These are phyloP conservation scores for Sclerotinia spermophila DNA, from an alignment of 2,329 filamentous ascomycete species.

Conservation along the genomic window DNA sequence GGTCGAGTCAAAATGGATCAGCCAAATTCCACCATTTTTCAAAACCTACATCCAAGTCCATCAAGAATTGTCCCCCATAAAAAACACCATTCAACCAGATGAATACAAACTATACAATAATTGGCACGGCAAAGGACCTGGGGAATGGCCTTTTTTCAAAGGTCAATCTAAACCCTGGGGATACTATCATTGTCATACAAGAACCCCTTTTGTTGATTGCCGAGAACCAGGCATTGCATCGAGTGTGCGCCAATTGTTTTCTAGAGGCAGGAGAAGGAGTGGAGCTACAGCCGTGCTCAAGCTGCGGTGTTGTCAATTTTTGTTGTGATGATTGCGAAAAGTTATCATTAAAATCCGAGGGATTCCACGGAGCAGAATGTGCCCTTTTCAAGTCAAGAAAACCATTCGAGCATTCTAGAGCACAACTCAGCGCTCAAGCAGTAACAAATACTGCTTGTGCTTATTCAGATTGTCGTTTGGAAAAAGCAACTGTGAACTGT, in stretches of 20 bases:
- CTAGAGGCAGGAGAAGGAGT: slow-evolving; percentile 21
- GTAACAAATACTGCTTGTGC: neutral
- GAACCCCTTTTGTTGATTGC: slow-evolving; percentile 31
- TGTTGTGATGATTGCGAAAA: slow-evolving; percentile 53
- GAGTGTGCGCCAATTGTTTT: slow-evolving; percentile 32
- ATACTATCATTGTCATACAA: slow-evolving; percentile 27
- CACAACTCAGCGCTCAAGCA: neutral
- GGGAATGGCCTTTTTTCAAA: slow-evolving; percentile 31
- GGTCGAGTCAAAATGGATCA: neutral
- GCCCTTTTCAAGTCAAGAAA: slow-evolving; percentile 37
- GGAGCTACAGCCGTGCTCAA: slow-evolving; percentile 44
- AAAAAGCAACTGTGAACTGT: slow-evolving; percentile 40
- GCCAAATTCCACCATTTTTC: neutral
- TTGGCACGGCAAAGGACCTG: slow-evolving; percentile 15
- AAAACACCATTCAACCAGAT: neutral
- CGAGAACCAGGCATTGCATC: slow-evolving; percentile 32
- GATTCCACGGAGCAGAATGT: slow-evolving; percentile 53
- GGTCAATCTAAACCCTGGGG: slow-evolving; percentile 22
- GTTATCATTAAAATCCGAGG: slow-evolving; percentile 48
- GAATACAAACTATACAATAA: slow-evolving; percentile 23
- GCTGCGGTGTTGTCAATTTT: slow-evolving; percentile 53
- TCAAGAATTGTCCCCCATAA: neutral
- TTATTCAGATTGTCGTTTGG: neutral
- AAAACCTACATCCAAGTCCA: neutral
- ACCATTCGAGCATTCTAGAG: neutral